A percentile compares a stretch with the other conserved stretches of the same genome.
Evolutionary conservation across 768 basidiomycete genomes (phyloP).

Genomic region (Atractiella rhizophila): DNA sequence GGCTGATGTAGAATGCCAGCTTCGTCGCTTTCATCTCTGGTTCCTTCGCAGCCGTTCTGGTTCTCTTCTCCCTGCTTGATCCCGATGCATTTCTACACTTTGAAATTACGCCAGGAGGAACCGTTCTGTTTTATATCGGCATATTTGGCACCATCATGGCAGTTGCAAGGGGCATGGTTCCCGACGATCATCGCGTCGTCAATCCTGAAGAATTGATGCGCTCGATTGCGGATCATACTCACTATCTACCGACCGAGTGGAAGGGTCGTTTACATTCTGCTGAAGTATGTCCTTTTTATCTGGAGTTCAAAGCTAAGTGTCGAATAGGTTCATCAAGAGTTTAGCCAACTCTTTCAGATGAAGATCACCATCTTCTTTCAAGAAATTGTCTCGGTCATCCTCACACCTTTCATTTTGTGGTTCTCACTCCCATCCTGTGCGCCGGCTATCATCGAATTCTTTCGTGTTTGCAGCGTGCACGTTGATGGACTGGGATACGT

Average conservation of each 20-base stretch:
- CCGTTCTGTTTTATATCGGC: conserved; percentile 74
- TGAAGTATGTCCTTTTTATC: conserved; percentile 28
- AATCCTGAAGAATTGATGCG: conserved; percentile 81
- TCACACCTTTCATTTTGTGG: conserved; percentile 85
- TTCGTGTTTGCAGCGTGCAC: conserved; percentile 91
- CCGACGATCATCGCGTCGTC: conserved; percentile 74
- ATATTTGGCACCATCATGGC: conserved; percentile 71
- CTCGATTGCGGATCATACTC: conserved; percentile 76
- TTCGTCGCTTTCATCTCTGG: conserved; percentile 91
- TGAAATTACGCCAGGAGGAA: conserved; percentile 77
- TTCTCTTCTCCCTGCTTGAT: conserved; percentile 72
- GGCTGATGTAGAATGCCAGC: conserved; percentile 28
- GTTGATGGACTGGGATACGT: conserved; percentile 90
- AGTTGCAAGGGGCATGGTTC: conserved; percentile 79
- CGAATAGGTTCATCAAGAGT: conserved; percentile 58
- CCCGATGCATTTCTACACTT: conserved; percentile 81
- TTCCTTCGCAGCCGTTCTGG: conserved; percentile 83
- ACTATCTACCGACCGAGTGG: conserved; percentile 91
- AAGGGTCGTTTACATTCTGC: conserved; percentile 66
- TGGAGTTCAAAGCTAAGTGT: not conserved
- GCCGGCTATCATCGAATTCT: conserved; percentile 81
- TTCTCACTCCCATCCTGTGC: conserved; percentile 74
- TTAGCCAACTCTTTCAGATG: conserved; percentile 78
- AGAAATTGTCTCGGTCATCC: conserved; percentile 67
- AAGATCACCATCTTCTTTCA: conserved; percentile 65